Evolutionary conservation across 2,329 filamentous ascomycete species (phyloP), one percentile per base, ranked within the genome.

Genomic region (Ceratocystis diversiconidia): DNA sequence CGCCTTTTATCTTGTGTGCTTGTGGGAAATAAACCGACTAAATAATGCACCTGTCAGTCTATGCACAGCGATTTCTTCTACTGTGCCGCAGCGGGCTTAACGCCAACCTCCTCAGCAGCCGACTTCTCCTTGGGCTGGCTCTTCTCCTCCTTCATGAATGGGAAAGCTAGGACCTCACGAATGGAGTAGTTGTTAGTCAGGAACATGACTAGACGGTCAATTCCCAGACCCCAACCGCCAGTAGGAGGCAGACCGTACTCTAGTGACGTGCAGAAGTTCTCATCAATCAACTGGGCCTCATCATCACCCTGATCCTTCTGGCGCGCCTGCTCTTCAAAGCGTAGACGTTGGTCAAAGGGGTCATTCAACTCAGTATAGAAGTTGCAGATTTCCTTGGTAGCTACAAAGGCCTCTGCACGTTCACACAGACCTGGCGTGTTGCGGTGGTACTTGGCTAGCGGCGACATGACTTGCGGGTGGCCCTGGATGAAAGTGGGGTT

Each of bases 301-400:
- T 97, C 91, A 70, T 99, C 95, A 73, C 95, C 94, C 78, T 95
- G 90, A 5, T 86, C 90, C 84, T 97, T 97, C 80, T 97, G 92
- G 72, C 85, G 83, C 3, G 92, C 92, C 78, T 99, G 94, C 83
- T 97, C 92, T 76, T 96, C 91, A 69, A 78, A 78, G 25, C 91
- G 85, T 69, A 92, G 78, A 68, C 94, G 85, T 80, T 99, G 94
- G 76, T 96, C 92, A 72, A 95, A 92, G 66, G 92, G 91, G 72
- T 96, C 90, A 81, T 78, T 78, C 82, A 99, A 86, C 84, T 99
- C 94, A 48, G 92, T 97, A 79, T 96, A 95, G 32, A 69, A 69
- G 73, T 99, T 97, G 72, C 87, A 88, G 70, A 97, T 96, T 75
- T 97, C 92, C 84, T 78, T 78, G 72, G 75, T 77, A 71, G 73